Evolutionary conservation across 2,329 filamentous ascomycete species (phyloP), one percentile per base, ranked within the genome.

Genomic region (Alternaria angustiovoidea): DNA sequence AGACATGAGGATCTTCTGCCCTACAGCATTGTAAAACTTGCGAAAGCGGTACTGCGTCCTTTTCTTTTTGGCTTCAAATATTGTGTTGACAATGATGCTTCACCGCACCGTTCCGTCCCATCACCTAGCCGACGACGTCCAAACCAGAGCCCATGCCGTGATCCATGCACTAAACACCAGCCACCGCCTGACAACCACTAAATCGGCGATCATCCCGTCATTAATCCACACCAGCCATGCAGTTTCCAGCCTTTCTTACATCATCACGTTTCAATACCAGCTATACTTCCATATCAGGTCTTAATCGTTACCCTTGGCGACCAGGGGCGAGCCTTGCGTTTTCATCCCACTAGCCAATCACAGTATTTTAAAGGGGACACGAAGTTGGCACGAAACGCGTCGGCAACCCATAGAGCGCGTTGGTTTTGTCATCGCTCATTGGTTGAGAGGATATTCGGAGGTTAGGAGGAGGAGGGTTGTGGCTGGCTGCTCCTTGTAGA

Each of bases 351-450:
- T 7, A 30, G 4, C 55, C 55, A 57, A 57, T 52, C 26, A 46
- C 8, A 36, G 32, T 26, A 16, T 24, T 26, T 22, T 36, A 14
- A 38, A 30, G 28, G 14, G 24, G 53, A 63, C 58, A 59, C 61
- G 61, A 60, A 63, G 47, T 12, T 57, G 58, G 57, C 58, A 59
- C 60, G 60, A 58, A 53, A 62, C 59, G 59, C 59, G 59, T 62
- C 36, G 43, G 39, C 48, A 22, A 49, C 14, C 34, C 22, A 7
- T 38, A 32, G 46, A 49, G 46, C 46, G 46, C 46, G 46, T 49
- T 7, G 46, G 2, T 49, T 36, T 16, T 12, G 32, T 22, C 2
- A 7, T 8, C 16, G 5, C 36, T 49, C 20, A 49, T 49, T 49
- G 46, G 46, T 24, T 36, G 32, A 36, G 30, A 38, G 30, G 5